These are phyloP conservation scores for Trichoderma lentiforme DNA, from an alignment of 2,329 filamentous ascomycete genomes.

Conservation along the genomic window DNA sequence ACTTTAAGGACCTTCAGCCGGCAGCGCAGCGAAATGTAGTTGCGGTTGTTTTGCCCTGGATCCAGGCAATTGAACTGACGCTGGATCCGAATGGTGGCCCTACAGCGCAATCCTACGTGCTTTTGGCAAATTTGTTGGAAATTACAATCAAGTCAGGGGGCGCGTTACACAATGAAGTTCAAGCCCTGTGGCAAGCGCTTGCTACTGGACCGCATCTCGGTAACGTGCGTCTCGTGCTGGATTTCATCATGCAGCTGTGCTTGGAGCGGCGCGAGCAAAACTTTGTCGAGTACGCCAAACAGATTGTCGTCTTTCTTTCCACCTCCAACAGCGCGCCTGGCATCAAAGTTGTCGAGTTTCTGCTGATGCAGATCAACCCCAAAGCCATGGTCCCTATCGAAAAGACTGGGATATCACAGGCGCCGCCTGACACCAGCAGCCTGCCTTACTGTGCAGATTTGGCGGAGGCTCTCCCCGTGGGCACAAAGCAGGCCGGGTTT, in stretches of 20 bases:
- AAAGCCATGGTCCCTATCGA: slow-evolving; percentile 96
- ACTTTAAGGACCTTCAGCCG: slow-evolving; percentile 83
- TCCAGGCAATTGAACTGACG: slow-evolving; percentile 89
- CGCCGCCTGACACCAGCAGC: slow-evolving; percentile 68
- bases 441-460: slow-evolving; percentile 91
- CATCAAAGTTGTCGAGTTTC: slow-evolving; percentile 88
- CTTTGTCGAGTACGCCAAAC: slow-evolving; percentile 96
- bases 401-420: slow-evolving; percentile 65
- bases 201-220: slow-evolving; percentile 89
- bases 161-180: slow-evolving; percentile 90
- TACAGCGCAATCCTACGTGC: slow-evolving; percentile 87
- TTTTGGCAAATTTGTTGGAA: slow-evolving; percentile 91
- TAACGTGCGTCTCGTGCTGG: slow-evolving; percentile 89
- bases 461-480: slow-evolving; percentile 72
- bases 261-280: slow-evolving; percentile 94
- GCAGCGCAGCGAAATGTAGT: slow-evolving; percentile 90
- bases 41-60: slow-evolving; percentile 91
- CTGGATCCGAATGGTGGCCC: slow-evolving; percentile 89
- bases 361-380: slow-evolving; percentile 85
- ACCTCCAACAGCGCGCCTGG: slow-evolving; percentile 71
- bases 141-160: slow-evolving; percentile 91
- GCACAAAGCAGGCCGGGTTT: slow-evolving; percentile 88
- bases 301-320: slow-evolving; percentile 94
- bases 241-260: slow-evolving; percentile 94
- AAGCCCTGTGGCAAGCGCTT: slow-evolving; percentile 94